Percentiles rank a stretch among this genome's conserved stretches.
Evolutionary conservation across 352 stramenopile species (phyloP).

Genomic region (Pythium sukuiense): DNA sequence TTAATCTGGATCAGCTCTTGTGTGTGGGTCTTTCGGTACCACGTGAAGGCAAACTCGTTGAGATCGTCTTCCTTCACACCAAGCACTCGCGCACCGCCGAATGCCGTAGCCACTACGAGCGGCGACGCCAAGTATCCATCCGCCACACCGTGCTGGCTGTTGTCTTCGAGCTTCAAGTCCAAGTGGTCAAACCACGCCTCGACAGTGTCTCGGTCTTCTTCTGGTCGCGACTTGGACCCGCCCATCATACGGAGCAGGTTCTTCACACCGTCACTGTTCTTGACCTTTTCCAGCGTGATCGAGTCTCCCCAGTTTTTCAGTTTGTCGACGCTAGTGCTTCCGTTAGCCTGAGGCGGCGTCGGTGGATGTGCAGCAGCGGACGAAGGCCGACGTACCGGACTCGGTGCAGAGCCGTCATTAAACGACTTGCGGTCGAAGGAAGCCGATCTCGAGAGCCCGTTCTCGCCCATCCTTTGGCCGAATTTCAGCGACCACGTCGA

Average conservation of each 20-base stretch:
- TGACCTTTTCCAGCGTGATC: constrained; percentile 60
- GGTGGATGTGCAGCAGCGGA: constrained; percentile 4
- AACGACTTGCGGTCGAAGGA: constrained; percentile 47
- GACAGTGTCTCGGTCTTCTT: constrained; percentile 65
- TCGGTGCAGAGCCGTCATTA: constrained; percentile 1
- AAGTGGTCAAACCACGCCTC: constrained; percentile 62
- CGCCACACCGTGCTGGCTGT: background rate
- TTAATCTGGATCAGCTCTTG: constrained; percentile 72
- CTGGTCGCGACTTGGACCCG: constrained; percentile 41
- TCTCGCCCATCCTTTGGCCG: constrained; percentile 38
- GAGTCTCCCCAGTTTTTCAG: constrained; percentile 39
- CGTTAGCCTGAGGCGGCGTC: constrained; percentile 14
- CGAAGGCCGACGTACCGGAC: constrained; percentile 14
- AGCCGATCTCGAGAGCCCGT: constrained; percentile 39
- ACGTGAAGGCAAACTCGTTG: constrained; percentile 59
- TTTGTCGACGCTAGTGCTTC: constrained; percentile 33
- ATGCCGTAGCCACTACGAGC: constrained; percentile 43
- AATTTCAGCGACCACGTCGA: constrained; percentile 52
- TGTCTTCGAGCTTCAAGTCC: constrained; percentile 43
- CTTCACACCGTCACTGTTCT: constrained; percentile 71
- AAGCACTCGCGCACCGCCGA: constrained; percentile 45
- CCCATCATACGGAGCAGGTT: constrained; percentile 78
- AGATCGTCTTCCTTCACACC: constrained; percentile 62
- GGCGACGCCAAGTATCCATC: constrained; percentile 41
- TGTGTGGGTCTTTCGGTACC: constrained; percentile 61